phyloP scores from a whole-genome alignment of 257 asterid species.

The Striga asiatica region DNA sequence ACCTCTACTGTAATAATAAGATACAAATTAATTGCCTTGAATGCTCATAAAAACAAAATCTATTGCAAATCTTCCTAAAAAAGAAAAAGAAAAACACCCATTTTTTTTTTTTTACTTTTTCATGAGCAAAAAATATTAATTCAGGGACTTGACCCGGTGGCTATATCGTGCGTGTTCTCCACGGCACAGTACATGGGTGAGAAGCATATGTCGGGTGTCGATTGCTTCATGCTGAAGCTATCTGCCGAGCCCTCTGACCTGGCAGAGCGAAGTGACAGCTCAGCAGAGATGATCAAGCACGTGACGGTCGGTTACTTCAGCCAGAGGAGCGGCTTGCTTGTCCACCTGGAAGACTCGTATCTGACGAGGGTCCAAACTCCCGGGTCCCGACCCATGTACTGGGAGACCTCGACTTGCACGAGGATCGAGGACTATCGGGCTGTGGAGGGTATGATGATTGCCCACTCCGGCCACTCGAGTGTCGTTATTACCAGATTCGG shows the following conservation, averaged over 20 bases:
- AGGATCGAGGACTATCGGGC: conserved; percentile 53
- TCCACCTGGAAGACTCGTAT: conserved; percentile 68
- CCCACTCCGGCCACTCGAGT: conserved; percentile 68
- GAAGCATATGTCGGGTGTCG: conserved; percentile 38
- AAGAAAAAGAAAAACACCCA: too few relatives aligned
- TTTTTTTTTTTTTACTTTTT: too few relatives aligned
- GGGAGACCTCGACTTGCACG: conserved; percentile 73
- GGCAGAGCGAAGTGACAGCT: conserved; percentile 57
- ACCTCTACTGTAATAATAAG: too few relatives aligned
- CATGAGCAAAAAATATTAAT: too few relatives aligned
- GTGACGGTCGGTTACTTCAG: conserved; percentile 61
- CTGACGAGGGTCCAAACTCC: conserved; percentile 67
- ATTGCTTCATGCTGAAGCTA: conserved; percentile 68
- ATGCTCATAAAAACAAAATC: too few relatives aligned
- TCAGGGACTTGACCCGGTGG: conserved; percentile 71
- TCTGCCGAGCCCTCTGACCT: conserved; percentile 51
- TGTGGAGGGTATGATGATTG: conserved; percentile 59
- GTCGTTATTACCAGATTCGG: conserved; percentile 64
- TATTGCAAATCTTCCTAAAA: too few relatives aligned
- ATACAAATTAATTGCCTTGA: too few relatives aligned
- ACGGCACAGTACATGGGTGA: conserved; percentile 75
- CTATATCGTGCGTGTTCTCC: conserved; percentile 54
- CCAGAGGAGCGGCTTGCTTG: conserved; percentile 64
- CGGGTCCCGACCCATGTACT: conserved; percentile 58
- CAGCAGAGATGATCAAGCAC: conserved; percentile 84